Evolutionary conservation across 352 stramenopile species (phyloP), one percentile per base, ranked within the genome.

Genomic region (Phytophthora idaei): DNA sequence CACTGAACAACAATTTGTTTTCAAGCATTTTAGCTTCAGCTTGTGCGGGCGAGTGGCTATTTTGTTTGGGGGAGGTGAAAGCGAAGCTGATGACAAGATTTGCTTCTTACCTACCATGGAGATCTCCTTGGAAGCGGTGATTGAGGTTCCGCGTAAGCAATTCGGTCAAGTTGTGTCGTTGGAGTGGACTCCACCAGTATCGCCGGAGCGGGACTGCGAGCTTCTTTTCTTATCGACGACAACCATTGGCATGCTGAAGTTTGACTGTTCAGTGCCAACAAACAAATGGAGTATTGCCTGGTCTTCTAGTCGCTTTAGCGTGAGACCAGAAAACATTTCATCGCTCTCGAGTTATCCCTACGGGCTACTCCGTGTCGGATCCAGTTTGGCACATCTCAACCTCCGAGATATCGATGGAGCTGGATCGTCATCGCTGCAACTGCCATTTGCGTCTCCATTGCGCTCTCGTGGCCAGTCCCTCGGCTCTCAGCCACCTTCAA

Each of bases 221-320:
- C 53, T 94, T 21, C 54, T 94, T 44, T 90, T 91, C 49, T 53
- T 92, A 31, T 87, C 85, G 27, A 79, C 74, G 25, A 89, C 80
- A 7, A 73, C 78, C n/a, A 84, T 90, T 29, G 83, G 83, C 8
- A 74, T 89, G 59, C 48, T 94, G 25, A 81, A 82, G 21, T 77
- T 78, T 57, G 80, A 90, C n/a, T 73, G 68, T 14, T 74, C 63
- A 4, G 34, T 69, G 14, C 51, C 50, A 31, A 77, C 66, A 1
- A 78, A 77, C 34, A 76, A 87, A 14, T 94, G 85, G 85, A 63
- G 47, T 17, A 71, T 92, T 49, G 68, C 68, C 6, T 94, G 83
- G 83, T 78, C 69, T 31, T 91, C 80, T 5, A 89, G 73, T 64
- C 81, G 83, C 29, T 84, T 91, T 37, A 82, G 76, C 5, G 71